Base-by-base conservation (phyloP, 1,139 yeast genomes). In the Meyerozyma guilliermondii region DNA sequence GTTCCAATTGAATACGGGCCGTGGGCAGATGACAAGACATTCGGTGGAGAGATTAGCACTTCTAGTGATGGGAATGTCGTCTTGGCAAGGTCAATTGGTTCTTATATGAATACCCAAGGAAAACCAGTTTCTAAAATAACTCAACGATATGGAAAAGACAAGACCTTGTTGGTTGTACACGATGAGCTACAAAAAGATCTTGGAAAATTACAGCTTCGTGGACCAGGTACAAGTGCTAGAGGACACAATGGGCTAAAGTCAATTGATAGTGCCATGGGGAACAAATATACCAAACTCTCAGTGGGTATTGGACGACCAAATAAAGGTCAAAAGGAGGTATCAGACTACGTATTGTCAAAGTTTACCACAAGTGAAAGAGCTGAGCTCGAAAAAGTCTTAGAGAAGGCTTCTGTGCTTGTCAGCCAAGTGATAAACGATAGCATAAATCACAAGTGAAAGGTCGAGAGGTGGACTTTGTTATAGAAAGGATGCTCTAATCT, bases 191-290 rank as follows among this genome's bases (percentile, higher is more conserved):
- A 81, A 46, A 58, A 81, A 10, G 76, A 75, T 1, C 50, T 82
- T 5, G 96, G 96, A 0, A 74, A 76, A 42, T 65, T 79, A 20
- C 84, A 83, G 52, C 58, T 83, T 8, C 66, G 87, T 42, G 68
- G 63, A 29, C 80, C 75, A 17, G 76, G 74, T 2, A 67, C 83
- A 7, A 76, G 87, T 45, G 72, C 80, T 9, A 63, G 88, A 44
- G 96, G 96, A 0, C 96, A 88, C 54, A 87, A 87, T 56, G 96
- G 96, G 0, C 66, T 88, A 37, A 71, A 75, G 49, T 77, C 83
- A 31, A 73, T 87, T 14, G 74, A 73, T 39, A 54, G 58, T 14
- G 43, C 48, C 20, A 51, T 76, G 33, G 74, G 75, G 13, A 64
- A 63, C 44, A 71, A 72, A 2, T 81, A 78, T 50, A 68, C 74